Conservation (phyloP, 2,329 filamentous ascomycete species). For the Stagonosporopsis tanaceti region DNA sequence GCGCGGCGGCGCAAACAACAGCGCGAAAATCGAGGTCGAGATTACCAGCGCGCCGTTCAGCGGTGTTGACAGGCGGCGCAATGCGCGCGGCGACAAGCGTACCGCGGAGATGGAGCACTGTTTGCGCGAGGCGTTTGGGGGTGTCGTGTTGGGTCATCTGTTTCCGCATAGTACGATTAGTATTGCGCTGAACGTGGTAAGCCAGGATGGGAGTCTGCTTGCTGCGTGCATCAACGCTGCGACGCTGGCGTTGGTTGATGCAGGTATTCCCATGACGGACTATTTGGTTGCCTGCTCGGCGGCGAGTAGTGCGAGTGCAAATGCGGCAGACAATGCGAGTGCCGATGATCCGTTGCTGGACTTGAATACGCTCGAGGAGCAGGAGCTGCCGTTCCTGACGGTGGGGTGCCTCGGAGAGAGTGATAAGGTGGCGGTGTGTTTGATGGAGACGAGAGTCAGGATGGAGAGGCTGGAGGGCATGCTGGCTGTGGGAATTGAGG, state of each 20-base stretch:
- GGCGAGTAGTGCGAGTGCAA: conserved; percentile 73
- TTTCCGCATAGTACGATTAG: conserved; percentile 88
- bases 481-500: conserved; percentile 90
- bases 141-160: conserved; percentile 82
- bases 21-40: conserved; percentile 78
- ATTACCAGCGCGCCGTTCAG: conserved; percentile 89
- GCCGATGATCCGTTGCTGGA: conserved; percentile 79
- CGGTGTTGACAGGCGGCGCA: conserved; percentile 79
- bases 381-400: conserved; percentile 88
- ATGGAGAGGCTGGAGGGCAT: conserved; percentile 84
- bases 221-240: conserved; percentile 90
- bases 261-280: conserved; percentile 93
- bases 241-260: conserved; percentile 90
- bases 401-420: conserved; percentile 78
- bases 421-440: conserved; percentile 78
- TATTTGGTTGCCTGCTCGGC: conserved; percentile 90
- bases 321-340: conserved; percentile 65
- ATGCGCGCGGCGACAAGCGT: conserved; percentile 66
- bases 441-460: conserved; percentile 90
- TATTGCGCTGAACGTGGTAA: conserved; percentile 85
- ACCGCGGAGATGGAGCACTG: conserved; percentile 82
- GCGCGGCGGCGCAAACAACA: conserved; percentile 56
- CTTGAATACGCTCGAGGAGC: conserved; percentile 80
- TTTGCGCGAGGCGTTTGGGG: conserved; percentile 77
- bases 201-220: conserved; percentile 87